phyloP scores from a whole-genome alignment of 2,329 filamentous ascomycete genomes.

The Colletotrichum neosansevieriae region DNA sequence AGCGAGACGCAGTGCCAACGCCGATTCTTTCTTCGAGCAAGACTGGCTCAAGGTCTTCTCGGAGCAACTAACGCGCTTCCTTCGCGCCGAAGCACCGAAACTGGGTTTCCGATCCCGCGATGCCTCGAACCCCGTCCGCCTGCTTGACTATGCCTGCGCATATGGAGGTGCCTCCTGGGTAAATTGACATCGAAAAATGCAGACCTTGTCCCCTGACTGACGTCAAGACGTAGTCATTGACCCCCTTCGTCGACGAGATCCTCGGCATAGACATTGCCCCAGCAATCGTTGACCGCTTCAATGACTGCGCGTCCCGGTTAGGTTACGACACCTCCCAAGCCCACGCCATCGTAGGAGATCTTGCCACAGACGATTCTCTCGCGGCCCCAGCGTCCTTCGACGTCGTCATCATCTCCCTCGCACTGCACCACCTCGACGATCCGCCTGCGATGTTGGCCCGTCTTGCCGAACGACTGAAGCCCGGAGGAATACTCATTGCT shows the following conservation, averaged over 20 bases:
- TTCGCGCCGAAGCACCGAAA: slow-evolving; percentile 29
- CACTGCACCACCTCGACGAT: slow-evolving; percentile 52
- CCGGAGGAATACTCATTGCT: slow-evolving; percentile 49
- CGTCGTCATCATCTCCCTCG: slow-evolving; percentile 50
- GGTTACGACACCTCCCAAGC: slow-evolving; percentile 45
- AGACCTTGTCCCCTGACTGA: neutral
- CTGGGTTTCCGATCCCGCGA: slow-evolving; percentile 28
- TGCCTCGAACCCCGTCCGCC: slow-evolving; percentile 17
- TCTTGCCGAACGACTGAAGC: slow-evolving; percentile 46
- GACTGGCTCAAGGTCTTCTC: slow-evolving; percentile 41
- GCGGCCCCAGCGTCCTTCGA: slow-evolving; percentile 47
- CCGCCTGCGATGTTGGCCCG: slow-evolving; percentile 44
- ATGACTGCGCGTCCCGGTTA: slow-evolving; percentile 44
- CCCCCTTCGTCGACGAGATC: slow-evolving; percentile 46
- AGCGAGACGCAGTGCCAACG: slow-evolving; percentile 21
- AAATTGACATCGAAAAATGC: neutral
- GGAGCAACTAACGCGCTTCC: slow-evolving; percentile 33
- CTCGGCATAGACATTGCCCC: slow-evolving; percentile 52
- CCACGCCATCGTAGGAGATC: slow-evolving; percentile 48
- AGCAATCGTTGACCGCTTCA: slow-evolving; percentile 49
- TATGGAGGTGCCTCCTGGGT: slow-evolving; percentile 41
- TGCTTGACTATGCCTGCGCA: slow-evolving; percentile 43
- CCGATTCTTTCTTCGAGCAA: slow-evolving; percentile 30
- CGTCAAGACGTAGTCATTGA: slow-evolving; percentile 46
- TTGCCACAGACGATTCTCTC: slow-evolving; percentile 43